A percentile compares a stretch with the other conserved stretches of the same genome.
phyloP scores from a whole-genome alignment of 768 basidiomycete genomes.

The Amanita molliuscula region DNA sequence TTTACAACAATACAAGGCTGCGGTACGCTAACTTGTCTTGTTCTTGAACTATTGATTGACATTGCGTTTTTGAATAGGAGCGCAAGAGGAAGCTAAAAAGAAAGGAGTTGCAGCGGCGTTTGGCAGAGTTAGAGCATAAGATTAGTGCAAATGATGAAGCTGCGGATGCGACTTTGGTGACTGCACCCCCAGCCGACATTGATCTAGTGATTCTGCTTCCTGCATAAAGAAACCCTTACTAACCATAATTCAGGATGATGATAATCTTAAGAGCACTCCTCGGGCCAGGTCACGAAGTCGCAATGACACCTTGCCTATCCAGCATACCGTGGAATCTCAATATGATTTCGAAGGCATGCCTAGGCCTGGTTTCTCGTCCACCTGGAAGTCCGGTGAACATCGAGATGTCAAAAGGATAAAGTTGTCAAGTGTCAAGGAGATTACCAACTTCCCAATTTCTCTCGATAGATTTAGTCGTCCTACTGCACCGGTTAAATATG shows the following conservation, averaged over 20 bases:
- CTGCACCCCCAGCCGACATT: neutral
- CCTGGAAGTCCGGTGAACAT: slow-evolving; percentile 8
- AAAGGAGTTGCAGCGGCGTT: slow-evolving; percentile 9
- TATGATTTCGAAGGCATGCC: slow-evolving; percentile 31
- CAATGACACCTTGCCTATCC: slow-evolving; percentile 2
- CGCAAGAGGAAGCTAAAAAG: slow-evolving; percentile 8
- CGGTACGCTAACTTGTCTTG: slow-evolving; percentile 12
- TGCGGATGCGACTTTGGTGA: neutral
- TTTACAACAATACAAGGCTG: slow-evolving; percentile 18
- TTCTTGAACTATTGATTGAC: neutral
- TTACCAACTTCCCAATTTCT: slow-evolving; percentile 20
- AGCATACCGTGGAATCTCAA: slow-evolving; percentile 10
- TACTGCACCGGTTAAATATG: slow-evolving; percentile 23
- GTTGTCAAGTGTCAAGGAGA: slow-evolving; percentile 9
- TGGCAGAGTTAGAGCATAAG: slow-evolving; percentile 10
- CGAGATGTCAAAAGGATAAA: slow-evolving; percentile 14
- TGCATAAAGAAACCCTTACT: neutral
- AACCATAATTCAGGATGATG: neutral
- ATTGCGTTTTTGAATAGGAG: neutral
- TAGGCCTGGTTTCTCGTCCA: slow-evolving; percentile 24
- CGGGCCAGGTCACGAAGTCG: neutral
- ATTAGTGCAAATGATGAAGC: neutral
- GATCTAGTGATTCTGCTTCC: neutral
- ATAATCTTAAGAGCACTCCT: neutral
- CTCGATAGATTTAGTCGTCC: slow-evolving; percentile 28